These are phyloP conservation scores for Endoconidiophora polonica DNA, from an alignment of 2,329 filamentous ascomycete genomes.

Conservation along the genomic window DNA sequence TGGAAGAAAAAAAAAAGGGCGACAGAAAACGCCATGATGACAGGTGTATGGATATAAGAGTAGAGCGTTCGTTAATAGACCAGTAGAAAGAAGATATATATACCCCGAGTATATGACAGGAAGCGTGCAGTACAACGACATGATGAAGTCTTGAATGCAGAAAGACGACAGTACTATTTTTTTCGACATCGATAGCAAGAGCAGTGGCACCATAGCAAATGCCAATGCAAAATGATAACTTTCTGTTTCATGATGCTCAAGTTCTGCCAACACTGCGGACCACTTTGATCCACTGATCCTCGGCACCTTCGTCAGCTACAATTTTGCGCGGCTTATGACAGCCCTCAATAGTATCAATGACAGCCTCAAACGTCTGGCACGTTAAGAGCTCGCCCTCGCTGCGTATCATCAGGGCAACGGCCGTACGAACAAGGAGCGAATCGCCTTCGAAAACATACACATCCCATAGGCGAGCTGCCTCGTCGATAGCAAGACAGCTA, in stretches of 20 bases:
- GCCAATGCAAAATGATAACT: neutral
- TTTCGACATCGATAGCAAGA: no score
- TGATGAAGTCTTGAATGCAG: no score
- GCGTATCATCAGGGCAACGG: constrained; percentile 46
- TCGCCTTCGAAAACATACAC: constrained; percentile 74
- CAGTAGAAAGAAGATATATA: no score
- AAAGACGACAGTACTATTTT: no score
- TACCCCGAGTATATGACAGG: no score
- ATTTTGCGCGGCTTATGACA: constrained; percentile 21
- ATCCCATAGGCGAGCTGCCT: constrained; percentile 61
- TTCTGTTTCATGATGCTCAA: constrained; percentile 11
- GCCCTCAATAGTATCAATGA: constrained; percentile 24
- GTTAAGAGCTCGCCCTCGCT: constrained; percentile 35
- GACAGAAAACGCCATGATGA: no score
- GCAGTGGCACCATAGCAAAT: no score
- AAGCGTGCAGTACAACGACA: no score
- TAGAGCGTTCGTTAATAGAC: no score
- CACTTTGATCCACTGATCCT: constrained; percentile 29
- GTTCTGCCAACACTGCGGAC: constrained; percentile 25
- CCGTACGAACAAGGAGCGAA: constrained; percentile 50
- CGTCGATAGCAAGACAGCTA: constrained; percentile 45
- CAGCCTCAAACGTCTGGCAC: constrained; percentile 27
- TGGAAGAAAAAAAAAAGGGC: no score
- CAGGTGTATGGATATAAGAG: no score
- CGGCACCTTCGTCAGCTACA: constrained; percentile 28